Evolutionary conservation across 768 basidiomycete species (phyloP), one percentile per base, ranked within the genome.

Genomic region (Astraeus odoratus): DNA sequence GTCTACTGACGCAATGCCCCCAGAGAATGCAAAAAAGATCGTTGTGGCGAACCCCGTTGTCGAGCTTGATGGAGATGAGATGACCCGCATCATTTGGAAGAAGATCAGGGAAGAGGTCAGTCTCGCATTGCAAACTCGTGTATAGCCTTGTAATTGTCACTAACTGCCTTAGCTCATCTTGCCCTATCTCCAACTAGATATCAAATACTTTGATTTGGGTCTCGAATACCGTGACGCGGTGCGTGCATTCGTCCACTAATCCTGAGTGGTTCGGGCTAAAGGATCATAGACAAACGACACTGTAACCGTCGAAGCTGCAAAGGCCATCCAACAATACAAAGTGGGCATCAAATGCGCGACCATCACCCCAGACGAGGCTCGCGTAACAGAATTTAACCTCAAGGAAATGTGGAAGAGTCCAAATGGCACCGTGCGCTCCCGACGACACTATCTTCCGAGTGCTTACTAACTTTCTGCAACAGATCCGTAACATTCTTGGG

Each of bases 311-410:
- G 93, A 97, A 9, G 86, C 93, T 22, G 94, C 95, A 15, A 81
- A 97, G 54, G 96, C 96, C 45, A 97, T 97, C 63, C 75, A 87
- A 46, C 77, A 96, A 67, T 81, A 96, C 77, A 83, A 83, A 51
- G 96, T 99, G 52, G 96, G 95, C 51, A 93, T 98, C 72, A 99
- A 99, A 68, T 99, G 95, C 70, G 95, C 94, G 31, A 98, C 95
- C 36, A 98, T 98, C 69, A 99, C 96, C 1, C 96, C 96, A 5
- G 96, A 99, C 61, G 95, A 98, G 64, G 91, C 82, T 19, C 85
- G 94, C 47, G 92, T 97, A 38, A 70, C 93, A 62, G 96, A 98
- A 68, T 99, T 96, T 78, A 89, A 92, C 40, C 76, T 99, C 61
- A 97, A 96, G 75, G 81, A 94, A 68, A 99, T 99, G 95, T 96